Percentiles rank a stretch among this genome's conserved stretches.
Evolutionary conservation across 2,329 filamentous ascomycete genomes (phyloP).

Genomic region (Cryphonectria japonica): DNA sequence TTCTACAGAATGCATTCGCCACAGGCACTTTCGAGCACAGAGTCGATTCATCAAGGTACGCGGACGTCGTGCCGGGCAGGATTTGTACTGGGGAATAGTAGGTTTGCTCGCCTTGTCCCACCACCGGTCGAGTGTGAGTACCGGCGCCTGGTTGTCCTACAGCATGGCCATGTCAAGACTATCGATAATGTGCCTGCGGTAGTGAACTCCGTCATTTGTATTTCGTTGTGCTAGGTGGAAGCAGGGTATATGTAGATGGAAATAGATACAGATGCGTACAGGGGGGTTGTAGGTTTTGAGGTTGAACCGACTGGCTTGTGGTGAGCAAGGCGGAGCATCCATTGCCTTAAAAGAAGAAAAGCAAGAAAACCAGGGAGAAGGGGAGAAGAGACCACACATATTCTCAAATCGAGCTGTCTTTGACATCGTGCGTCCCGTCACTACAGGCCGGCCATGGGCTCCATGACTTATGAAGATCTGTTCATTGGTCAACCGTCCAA

Average conservation of each 20-base stretch:
- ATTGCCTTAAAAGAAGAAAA: not conserved
- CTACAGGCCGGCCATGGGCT: no score
- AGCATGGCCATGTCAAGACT: not conserved
- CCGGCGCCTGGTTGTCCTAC: conserved; percentile 7
- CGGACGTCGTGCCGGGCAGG: no score
- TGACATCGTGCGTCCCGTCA: no score
- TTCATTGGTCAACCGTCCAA: no score
- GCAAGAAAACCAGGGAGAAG: no score
- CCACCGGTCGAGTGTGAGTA: conserved; percentile 9
- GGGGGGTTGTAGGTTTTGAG: not conserved
- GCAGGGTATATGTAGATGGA: not conserved
- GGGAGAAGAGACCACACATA: no score
- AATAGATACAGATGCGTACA: no score
- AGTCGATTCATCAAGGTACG: not conserved
- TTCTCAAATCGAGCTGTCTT: no score
- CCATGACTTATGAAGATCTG: no score
- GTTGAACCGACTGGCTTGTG: not conserved
- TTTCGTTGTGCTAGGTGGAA: not conserved
- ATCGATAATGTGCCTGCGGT: not conserved
- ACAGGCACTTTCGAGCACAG: not conserved
- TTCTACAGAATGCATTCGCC: not conserved
- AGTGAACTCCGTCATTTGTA: not conserved
- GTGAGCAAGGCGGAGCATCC: not conserved
- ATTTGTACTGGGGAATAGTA: not conserved
- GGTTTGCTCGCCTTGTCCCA: conserved; percentile 17